phyloP scores from a whole-genome alignment of 176 grass and related monocot genomes.

The Phoenix roebelenii region DNA sequence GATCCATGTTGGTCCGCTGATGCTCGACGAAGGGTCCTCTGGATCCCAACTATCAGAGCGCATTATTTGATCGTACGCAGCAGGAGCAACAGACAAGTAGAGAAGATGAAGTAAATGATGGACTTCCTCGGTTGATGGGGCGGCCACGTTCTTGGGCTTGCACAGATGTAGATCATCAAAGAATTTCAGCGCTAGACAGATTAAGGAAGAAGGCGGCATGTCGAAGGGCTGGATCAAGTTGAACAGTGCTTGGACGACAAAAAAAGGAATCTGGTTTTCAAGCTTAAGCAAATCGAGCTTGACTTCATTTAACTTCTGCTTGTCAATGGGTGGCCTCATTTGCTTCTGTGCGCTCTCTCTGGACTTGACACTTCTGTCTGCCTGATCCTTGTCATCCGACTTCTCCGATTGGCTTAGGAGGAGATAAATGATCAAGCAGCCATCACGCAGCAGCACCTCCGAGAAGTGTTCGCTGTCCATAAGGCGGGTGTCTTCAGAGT shows the following conservation, averaged over 20 bases:
- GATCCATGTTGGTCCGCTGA: conserved; percentile 9
- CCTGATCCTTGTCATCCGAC: background rate
- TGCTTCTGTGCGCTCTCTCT: background rate
- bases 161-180: conserved; percentile 5
- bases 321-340: conserved; percentile 5
- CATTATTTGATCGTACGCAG: background rate
- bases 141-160: background rate
- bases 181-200: conserved; percentile 3
- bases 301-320: conserved; percentile 6
- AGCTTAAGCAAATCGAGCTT: conserved; percentile 17
- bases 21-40: background rate
- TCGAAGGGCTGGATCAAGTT: conserved; percentile 6
- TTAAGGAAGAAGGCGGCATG: conserved; percentile 1
- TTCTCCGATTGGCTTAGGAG: conserved; percentile 1
- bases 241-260: conserved; percentile 2
- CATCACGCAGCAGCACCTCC: conserved; percentile 10
- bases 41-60: conserved; percentile 2
- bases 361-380: background rate
- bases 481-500: conserved; percentile 7
- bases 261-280: conserved; percentile 18
- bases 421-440: conserved; percentile 21
- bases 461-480: conserved; percentile 11
- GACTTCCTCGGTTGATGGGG: background rate
- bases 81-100: conserved; percentile 1
- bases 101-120: conserved; percentile 13